Percentiles rank a stretch among this genome's conserved stretches.
phyloP scores from a whole-genome alignment of 2,329 filamentous ascomycete genomes.

The Fusarium sp. region DNA sequence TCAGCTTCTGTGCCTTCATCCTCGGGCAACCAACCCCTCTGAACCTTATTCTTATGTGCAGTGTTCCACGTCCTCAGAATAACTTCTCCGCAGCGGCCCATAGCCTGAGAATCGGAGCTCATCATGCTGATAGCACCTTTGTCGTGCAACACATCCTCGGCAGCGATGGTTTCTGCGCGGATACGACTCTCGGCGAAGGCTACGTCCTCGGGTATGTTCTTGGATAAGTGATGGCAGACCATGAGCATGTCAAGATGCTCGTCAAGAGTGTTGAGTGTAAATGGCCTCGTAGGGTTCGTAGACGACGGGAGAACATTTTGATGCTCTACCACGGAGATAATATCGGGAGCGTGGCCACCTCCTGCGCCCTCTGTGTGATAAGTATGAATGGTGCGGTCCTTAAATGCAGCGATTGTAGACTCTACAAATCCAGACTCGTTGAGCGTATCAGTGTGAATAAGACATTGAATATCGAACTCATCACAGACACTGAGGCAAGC shows the following conservation, averaged over 20 bases:
- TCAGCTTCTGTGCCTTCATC: conserved; percentile 84
- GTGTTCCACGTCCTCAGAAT: conserved; percentile 96
- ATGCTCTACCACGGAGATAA: conserved; percentile 92
- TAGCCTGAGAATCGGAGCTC: conserved; percentile 93
- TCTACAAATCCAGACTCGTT: conserved; percentile 99
- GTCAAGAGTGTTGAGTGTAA: conserved; percentile 90
- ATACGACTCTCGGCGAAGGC: conserved; percentile 96
- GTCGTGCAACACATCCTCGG: conserved; percentile 95
- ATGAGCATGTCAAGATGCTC: conserved; percentile 99
- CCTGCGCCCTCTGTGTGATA: conserved; percentile 98
- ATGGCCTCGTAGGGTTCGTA: conserved; percentile 93
- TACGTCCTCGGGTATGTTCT: conserved; percentile 94
- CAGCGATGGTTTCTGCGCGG: conserved; percentile 94
- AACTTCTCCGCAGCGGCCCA: conserved; percentile 96
- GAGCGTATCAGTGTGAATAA: conserved; percentile 95
- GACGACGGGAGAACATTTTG: conserved; percentile 88
- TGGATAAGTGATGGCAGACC: conserved; percentile 95
- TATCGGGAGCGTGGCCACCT: conserved; percentile 94
- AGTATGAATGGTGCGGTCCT: conserved; percentile 89
- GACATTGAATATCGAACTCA: conserved; percentile 89
- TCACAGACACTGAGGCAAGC: conserved; percentile 87
- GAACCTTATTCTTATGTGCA: conserved; percentile 94
- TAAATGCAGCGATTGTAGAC: conserved; percentile 86
- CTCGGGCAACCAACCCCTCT: conserved; percentile 80
- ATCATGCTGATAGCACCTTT: conserved; percentile 98